Percentiles rank a stretch among this genome's conserved stretches.
phyloP scores from a whole-genome alignment of 2,329 filamentous ascomycete species.

The Sclerotinia subarctica region DNA sequence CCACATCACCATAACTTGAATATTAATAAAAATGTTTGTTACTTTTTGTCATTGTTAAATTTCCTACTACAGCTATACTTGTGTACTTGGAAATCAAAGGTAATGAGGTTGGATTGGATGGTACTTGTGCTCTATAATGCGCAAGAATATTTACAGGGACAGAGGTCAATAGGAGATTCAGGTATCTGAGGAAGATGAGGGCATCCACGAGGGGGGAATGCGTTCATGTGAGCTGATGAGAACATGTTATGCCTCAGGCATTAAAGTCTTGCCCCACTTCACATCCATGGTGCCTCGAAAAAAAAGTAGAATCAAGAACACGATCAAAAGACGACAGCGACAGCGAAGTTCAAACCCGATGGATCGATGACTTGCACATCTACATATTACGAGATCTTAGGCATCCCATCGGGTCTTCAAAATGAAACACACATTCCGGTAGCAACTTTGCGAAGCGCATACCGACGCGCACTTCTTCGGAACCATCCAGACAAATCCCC shows the following conservation, averaged over 20 bases:
- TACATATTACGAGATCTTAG: constrained; percentile 61
- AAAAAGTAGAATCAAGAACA: constrained; percentile 1
- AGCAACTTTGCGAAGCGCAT: constrained; percentile 58
- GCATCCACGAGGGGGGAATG: neutral
- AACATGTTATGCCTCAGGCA: constrained; percentile 10
- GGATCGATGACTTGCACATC: constrained; percentile 37
- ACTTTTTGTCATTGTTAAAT: neutral
- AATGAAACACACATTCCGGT: constrained; percentile 44
- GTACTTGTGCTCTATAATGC: neutral
- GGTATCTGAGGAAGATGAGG: neutral
- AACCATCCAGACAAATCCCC: constrained; percentile 54
- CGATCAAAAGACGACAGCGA: constrained; percentile 49
- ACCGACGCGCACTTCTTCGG: constrained; percentile 60
- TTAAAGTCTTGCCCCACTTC: neutral
- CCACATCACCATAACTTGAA: neutral
- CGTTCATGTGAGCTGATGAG: neutral
- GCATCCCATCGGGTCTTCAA: constrained; percentile 50
- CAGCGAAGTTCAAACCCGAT: constrained; percentile 62
- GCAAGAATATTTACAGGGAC: neutral
- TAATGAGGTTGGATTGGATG: neutral
- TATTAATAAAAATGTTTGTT: neutral
- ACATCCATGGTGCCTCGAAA: neutral
- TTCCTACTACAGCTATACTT: neutral
- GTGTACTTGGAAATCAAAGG: neutral
- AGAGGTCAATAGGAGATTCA: neutral